A percentile compares a stretch with the other conserved stretches of the same genome.
Conservation (phyloP, 768 basidiomycete genomes). For the Trametes coccinea region DNA sequence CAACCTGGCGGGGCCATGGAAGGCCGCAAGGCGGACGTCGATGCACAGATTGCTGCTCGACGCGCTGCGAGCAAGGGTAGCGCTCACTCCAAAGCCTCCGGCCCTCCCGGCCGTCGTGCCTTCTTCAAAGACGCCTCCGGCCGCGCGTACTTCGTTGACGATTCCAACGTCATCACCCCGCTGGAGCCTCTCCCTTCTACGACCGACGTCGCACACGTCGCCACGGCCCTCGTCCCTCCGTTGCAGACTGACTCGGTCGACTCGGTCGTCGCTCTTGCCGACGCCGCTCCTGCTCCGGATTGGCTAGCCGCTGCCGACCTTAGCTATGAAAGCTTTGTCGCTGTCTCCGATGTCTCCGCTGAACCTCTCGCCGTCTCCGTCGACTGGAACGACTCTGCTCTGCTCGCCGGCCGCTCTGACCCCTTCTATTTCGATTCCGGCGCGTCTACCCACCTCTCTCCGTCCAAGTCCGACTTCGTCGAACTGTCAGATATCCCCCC, state of each 20-base stretch:
- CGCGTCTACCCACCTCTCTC: slow-evolving; percentile 29
- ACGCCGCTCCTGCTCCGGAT: neutral
- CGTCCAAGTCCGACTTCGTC: slow-evolving; percentile 29
- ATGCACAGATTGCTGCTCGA: neutral
- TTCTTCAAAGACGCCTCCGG: neutral
- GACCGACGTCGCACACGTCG: neutral
- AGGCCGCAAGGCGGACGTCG: neutral
- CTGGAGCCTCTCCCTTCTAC: no score
- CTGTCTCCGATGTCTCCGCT: neutral
- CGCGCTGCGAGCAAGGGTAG: neutral
- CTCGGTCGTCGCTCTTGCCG: neutral
- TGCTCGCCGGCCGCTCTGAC: neutral
- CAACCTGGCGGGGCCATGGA: slow-evolving; percentile 7
- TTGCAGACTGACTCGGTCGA: neutral
- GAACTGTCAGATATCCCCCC: slow-evolving; percentile 26
- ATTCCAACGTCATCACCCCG: neutral
- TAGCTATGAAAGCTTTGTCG: neutral
- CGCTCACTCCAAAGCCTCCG: no score
- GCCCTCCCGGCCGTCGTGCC: no score
- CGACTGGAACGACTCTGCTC: neutral
- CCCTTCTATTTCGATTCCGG: slow-evolving; percentile 18
- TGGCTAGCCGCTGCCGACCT: neutral
- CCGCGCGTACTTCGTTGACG: neutral
- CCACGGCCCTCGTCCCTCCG: neutral
- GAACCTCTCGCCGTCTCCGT: neutral